Evolutionary conservation across 768 basidiomycete species (phyloP).

Genomic region (Suillus sp.): DNA sequence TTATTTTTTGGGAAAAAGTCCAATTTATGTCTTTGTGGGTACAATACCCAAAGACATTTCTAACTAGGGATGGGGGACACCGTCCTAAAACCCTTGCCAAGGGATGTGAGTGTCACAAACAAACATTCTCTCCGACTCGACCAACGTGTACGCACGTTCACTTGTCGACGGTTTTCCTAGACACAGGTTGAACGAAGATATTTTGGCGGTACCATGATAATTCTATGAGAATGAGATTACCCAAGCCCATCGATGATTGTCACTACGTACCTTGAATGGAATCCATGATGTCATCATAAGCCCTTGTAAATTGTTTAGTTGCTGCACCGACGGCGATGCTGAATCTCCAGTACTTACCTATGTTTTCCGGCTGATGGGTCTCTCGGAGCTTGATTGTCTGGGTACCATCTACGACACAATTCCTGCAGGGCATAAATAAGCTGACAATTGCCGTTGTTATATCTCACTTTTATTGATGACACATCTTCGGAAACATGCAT

Average conservation of each 20-base stretch:
- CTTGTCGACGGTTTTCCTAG: neutral
- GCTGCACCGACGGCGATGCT: neutral
- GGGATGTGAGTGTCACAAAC: neutral
- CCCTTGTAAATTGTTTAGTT: conserved; percentile 45
- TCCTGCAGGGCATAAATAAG: conserved; percentile 48
- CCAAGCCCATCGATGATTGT: conserved; percentile 11
- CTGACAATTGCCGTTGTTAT: neutral
- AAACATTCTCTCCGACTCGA: neutral
- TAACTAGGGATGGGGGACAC: too few species aligned
- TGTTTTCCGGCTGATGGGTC: conserved; percentile 47
- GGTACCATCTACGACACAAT: conserved; percentile 74
- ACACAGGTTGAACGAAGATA: conserved; percentile 48
- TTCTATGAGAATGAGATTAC: conserved; percentile 44
- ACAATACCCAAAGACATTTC: too few species aligned
- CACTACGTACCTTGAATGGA: conserved; percentile 65
- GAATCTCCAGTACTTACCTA: conserved; percentile 44
- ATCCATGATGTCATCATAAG: conserved; percentile 76
- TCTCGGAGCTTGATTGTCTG: conserved; percentile 28
- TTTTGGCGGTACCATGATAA: conserved; percentile 78
- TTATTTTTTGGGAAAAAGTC: too few species aligned
- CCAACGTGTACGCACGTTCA: neutral
- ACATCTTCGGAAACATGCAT: conserved; percentile 54
- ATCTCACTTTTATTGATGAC: conserved; percentile 72
- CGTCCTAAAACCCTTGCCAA: too few species aligned
- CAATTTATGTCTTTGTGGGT: too few species aligned